Conservation (phyloP, 352 stramenopile species). For the Albugo laibachii region DNA sequence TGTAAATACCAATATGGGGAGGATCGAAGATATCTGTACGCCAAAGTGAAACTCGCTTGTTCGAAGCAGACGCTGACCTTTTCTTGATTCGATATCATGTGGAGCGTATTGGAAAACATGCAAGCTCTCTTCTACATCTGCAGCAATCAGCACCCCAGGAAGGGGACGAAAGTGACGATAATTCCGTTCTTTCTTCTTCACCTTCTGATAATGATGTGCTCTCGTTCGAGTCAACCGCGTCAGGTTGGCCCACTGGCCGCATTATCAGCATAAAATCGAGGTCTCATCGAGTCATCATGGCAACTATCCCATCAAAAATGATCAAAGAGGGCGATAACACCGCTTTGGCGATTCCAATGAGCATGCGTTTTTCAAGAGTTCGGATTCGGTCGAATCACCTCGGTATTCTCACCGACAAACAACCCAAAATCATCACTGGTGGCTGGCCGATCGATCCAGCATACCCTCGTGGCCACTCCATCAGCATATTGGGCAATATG, state of each 20-base stretch:
- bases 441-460: constrained; percentile 56
- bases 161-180: constrained; percentile 10
- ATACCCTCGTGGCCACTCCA: constrained; percentile 64
- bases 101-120: constrained; percentile 76
- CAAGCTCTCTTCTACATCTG: constrained; percentile 71
- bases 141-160: constrained; percentile 48
- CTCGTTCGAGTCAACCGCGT: too few species aligned
- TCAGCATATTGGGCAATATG: constrained; percentile 34
- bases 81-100: constrained; percentile 67
- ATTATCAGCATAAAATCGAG: constrained; percentile 78
- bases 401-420: constrained; percentile 48
- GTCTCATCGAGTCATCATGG: constrained; percentile 35
- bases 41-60: constrained; percentile 72
- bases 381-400: constrained; percentile 60
- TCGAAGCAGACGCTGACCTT: constrained; percentile 56
- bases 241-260: constrained; percentile 19
- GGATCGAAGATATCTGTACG: constrained; percentile 51
- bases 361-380: constrained; percentile 50
- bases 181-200: constrained; percentile 1
- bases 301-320: constrained; percentile 46
- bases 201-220: too few species aligned
- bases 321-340: constrained; percentile 37
- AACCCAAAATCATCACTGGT: constrained; percentile 58
- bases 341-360: constrained; percentile 69
- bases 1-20: constrained; percentile 37